phyloP scores from a whole-genome alignment of 139 green algal genomes.

The Coccomyxa sp. region DNA sequence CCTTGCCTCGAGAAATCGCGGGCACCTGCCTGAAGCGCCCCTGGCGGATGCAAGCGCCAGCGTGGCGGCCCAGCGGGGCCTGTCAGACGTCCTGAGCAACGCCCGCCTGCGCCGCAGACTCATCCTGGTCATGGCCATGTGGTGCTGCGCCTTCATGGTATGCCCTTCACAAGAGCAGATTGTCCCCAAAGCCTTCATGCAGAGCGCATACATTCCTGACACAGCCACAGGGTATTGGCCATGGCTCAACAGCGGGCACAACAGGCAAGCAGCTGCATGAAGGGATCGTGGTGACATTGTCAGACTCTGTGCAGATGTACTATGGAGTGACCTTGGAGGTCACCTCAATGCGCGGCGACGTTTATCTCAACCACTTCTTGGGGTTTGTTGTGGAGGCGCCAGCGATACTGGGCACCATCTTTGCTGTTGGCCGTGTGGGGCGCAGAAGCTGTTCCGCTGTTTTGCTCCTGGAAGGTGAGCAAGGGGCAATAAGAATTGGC shows the following conservation, averaged over 20 bases:
- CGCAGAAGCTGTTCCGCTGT: conserved; percentile 25
- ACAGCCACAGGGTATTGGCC: not conserved
- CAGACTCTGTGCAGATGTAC: conserved; percentile 15
- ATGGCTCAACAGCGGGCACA: not conserved
- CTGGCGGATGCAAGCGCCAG: conserved; percentile 26
- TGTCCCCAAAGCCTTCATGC: not conserved
- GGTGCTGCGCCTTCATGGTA: conserved; percentile 3
- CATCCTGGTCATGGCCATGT: conserved; percentile 8
- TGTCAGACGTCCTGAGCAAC: conserved; percentile 32
- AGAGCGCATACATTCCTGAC: not conserved
- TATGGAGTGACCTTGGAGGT: conserved; percentile 9
- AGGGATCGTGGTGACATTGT: not conserved
- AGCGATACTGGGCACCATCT: conserved; percentile 14
- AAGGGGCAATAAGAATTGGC: not conserved
- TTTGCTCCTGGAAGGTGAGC: conserved; percentile 23
- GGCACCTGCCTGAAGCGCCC: conserved; percentile 39
- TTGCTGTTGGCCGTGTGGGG: conserved; percentile 30
- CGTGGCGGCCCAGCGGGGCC: conserved; percentile 14
- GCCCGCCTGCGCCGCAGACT: conserved; percentile 27
- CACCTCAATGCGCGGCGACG: conserved; percentile 6
- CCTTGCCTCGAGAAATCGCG: conserved; percentile 48
- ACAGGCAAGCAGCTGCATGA: not conserved
- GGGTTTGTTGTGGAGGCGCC: conserved; percentile 34
- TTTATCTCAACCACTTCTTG: conserved; percentile 26
- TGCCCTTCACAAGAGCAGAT: not conserved